A percentile compares a stretch with the other conserved stretches of the same genome.
Evolutionary conservation across 2,329 filamentous ascomycete species (phyloP).

Genomic region (Fusarium begoniae): DNA sequence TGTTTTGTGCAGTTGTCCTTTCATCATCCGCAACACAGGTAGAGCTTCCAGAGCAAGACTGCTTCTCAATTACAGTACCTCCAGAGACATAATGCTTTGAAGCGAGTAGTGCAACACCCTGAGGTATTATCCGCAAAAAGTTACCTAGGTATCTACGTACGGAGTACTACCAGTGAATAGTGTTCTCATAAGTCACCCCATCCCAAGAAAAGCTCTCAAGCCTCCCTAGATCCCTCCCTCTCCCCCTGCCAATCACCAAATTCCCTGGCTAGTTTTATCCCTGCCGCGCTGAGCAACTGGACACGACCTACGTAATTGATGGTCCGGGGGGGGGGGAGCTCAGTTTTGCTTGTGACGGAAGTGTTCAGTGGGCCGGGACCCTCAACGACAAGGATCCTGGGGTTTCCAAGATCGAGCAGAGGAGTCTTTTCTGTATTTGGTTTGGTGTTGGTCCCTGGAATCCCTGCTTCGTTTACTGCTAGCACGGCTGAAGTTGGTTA

Average conservation of each 20-base stretch:
- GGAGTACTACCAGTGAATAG: neutral
- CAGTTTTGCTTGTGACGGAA: slow-evolving; percentile 25
- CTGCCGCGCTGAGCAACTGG: slow-evolving; percentile 35
- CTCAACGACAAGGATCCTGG: slow-evolving; percentile 12
- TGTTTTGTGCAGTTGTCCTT: slow-evolving; percentile 30
- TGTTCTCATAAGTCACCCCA: slow-evolving; percentile 19
- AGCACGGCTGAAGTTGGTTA: slow-evolving; percentile 18
- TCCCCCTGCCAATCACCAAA: slow-evolving; percentile 11
- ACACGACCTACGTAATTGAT: slow-evolving; percentile 38
- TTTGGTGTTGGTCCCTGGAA: slow-evolving; percentile 17
- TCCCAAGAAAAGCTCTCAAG: slow-evolving; percentile 1
- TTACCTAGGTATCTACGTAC: neutral
- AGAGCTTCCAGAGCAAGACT: neutral
- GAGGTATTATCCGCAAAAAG: neutral
- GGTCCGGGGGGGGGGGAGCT: slow-evolving; percentile 26
- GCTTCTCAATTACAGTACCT: neutral
- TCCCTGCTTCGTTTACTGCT: slow-evolving; percentile 21
- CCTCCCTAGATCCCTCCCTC: neutral
- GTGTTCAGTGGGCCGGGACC: slow-evolving; percentile 7
- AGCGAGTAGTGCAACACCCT: neutral
- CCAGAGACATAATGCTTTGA: neutral
- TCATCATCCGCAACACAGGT: slow-evolving; percentile 16
- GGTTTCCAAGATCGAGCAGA: slow-evolving; percentile 32
- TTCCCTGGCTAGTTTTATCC: slow-evolving; percentile 19
- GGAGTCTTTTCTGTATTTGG: slow-evolving; percentile 14